A percentile compares a stretch with the other conserved stretches of the same genome.
These are phyloP conservation scores for Musa troglodytarum DNA, from an alignment of 176 grass and related monocot species.

Conservation along the genomic window DNA sequence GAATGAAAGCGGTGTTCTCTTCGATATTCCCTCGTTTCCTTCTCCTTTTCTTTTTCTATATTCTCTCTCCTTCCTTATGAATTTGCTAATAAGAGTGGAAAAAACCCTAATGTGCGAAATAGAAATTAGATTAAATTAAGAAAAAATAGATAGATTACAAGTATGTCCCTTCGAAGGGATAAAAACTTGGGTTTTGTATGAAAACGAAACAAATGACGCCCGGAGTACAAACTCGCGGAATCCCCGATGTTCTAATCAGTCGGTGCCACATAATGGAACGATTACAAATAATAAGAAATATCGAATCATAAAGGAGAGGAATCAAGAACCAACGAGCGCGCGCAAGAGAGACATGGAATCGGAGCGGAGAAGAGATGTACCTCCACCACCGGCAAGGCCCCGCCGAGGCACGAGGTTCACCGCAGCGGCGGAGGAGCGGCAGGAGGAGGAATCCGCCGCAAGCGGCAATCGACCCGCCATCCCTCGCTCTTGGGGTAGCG, in stretches of 20 bases:
- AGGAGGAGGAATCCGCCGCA: neutral
- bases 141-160: too few relatives aligned
- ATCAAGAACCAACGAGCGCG: neutral
- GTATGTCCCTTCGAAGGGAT: too few relatives aligned
- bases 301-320: neutral
- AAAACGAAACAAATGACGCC: neutral
- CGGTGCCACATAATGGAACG: too few relatives aligned
- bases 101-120: too few relatives aligned
- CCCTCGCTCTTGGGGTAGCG: neutral
- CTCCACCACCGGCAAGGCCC: conserved; percentile 7
- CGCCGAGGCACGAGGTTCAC: conserved; percentile 4
- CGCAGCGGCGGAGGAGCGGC: neutral
- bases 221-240: neutral
- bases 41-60: too few relatives aligned
- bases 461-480: conserved; percentile 7
- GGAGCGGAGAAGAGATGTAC: neutral
- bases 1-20: too few relatives aligned
- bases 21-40: too few relatives aligned
- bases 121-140: too few relatives aligned
- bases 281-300: too few relatives aligned
- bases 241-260: neutral
- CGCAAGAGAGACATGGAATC: neutral
- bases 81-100: too few relatives aligned
- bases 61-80: too few relatives aligned
- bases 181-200: neutral